Conservation (phyloP, 1,284 basidiomycete species). For the Cutaneotrichosporon sp. region DNA sequence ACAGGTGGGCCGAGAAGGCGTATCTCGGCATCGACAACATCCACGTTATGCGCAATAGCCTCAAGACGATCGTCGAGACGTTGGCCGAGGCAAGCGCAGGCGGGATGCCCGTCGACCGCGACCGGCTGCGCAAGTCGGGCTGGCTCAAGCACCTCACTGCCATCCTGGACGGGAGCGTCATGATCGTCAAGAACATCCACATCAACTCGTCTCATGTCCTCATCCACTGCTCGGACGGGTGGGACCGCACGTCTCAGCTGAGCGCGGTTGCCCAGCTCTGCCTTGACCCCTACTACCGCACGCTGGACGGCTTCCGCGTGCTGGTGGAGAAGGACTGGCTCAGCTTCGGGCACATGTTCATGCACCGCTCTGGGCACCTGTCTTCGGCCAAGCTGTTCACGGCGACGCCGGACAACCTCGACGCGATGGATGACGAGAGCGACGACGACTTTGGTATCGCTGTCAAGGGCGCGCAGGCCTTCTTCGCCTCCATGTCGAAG, state of each 20-base stretch:
- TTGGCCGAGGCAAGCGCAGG: conserved; percentile 68
- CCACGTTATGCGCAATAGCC: conserved; percentile 90
- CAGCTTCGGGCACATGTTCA: conserved; percentile 92
- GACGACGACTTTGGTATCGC: conserved; percentile 66
- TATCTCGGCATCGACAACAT: conserved; percentile 99
- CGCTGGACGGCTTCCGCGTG: conserved; percentile 85
- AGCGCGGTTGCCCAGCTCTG: conserved; percentile 89
- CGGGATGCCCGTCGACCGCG: conserved; percentile 64
- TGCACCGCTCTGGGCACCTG: conserved; percentile 90
- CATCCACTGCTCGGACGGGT: conserved; percentile 98
- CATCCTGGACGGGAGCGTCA: conserved; percentile 82
- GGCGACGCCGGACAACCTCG: conserved; percentile 30
- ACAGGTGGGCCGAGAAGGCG: conserved; percentile 89
- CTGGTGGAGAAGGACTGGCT: conserved; percentile 98
- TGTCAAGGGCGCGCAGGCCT: conserved; percentile 77
- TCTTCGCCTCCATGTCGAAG: conserved; percentile 86
- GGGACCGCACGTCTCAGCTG: conserved; percentile 97
- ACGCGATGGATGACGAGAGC: conserved; percentile 50
- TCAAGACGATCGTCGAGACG: conserved; percentile 81
- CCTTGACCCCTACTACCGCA: conserved; percentile 94
- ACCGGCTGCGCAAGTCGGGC: conserved; percentile 78
- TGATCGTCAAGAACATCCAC: conserved; percentile 90
- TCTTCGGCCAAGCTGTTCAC: conserved; percentile 87
- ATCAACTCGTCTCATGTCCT: conserved; percentile 96
- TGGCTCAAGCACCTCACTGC: conserved; percentile 92